Conservation (phyloP, 176 grass and related monocot genomes). For the Zea luxurians region DNA sequence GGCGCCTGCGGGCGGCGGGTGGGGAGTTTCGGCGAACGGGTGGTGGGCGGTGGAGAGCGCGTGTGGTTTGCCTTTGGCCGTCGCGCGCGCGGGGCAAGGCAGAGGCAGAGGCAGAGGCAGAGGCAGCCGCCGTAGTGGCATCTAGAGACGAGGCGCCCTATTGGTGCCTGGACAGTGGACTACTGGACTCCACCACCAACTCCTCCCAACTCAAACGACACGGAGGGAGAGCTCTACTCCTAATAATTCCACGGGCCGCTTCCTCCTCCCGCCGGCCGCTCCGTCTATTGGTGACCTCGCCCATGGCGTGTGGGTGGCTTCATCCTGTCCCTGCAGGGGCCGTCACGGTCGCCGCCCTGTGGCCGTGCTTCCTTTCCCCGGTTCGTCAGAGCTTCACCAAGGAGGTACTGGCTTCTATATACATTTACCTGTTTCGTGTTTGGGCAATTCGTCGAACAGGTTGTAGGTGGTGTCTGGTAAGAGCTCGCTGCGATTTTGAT, state of each 20-base stretch:
- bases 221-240: neutral
- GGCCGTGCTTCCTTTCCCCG: neutral
- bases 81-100: constrained; percentile 26
- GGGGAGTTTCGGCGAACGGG: constrained; percentile 43
- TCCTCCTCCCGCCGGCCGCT: constrained; percentile 1
- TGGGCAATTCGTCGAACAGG: constrained; percentile 23
- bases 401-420: constrained; percentile 28
- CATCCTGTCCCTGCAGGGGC: constrained; percentile 12
- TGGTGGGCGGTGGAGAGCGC: constrained; percentile 43
- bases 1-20: neutral
- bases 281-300: neutral
- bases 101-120: constrained; percentile 4
- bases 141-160: constrained; percentile 6
- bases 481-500: neutral
- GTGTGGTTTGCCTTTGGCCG: neutral
- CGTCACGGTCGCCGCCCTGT: neutral
- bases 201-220: neutral
- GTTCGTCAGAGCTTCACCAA: neutral
- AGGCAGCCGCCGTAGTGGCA: constrained; percentile 40
- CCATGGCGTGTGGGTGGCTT: constrained; percentile 42
- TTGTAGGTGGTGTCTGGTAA: neutral
- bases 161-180: neutral
- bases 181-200: constrained; percentile 1
- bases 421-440: neutral
- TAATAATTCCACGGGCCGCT: neutral